A percentile compares a stretch with the other conserved stretches of the same genome.
Evolutionary conservation across 2,329 filamentous ascomycete genomes (phyloP).

Genomic region (Fusarium drepaniforme): DNA sequence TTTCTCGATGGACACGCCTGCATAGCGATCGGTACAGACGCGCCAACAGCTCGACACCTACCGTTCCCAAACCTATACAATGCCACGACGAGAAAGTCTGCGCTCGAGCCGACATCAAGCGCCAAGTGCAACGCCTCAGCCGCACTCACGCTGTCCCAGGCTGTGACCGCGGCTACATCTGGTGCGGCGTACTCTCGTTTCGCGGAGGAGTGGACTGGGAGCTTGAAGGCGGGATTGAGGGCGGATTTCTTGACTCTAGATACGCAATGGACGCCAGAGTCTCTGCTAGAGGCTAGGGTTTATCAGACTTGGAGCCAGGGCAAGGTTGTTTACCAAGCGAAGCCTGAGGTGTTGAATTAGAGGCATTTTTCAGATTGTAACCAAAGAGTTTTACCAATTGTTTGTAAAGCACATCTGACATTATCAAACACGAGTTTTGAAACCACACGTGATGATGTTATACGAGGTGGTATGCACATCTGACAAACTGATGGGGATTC

Average conservation of each 20-base stretch:
- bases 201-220: conserved; percentile 66
- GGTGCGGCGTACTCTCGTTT: conserved; percentile 71
- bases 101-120: conserved; percentile 58
- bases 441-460: neutral
- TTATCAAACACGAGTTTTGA: neutral
- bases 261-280: neutral
- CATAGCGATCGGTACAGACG: conserved; percentile 70
- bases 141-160: conserved; percentile 64
- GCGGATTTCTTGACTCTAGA: conserved; percentile 66
- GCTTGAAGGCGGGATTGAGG: conserved; percentile 62
- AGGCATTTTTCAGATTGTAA: neutral
- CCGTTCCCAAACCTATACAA: conserved; percentile 70
- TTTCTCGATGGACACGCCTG: conserved; percentile 66
- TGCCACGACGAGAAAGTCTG: conserved; percentile 68
- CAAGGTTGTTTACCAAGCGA: neutral
- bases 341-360: neutral
- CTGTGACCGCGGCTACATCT: conserved; percentile 64
- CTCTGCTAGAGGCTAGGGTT: conserved; percentile 18
- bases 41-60: conserved; percentile 68
- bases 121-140: conserved; percentile 65
- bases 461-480: neutral
- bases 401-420: neutral
- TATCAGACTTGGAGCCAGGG: conserved; percentile 31
- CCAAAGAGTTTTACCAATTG: neutral
- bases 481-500: neutral